Evolutionary conservation across 2,329 filamentous ascomycete genomes (phyloP), one percentile per base, ranked within the genome.

Genomic region (Neonectria sp.): DNA sequence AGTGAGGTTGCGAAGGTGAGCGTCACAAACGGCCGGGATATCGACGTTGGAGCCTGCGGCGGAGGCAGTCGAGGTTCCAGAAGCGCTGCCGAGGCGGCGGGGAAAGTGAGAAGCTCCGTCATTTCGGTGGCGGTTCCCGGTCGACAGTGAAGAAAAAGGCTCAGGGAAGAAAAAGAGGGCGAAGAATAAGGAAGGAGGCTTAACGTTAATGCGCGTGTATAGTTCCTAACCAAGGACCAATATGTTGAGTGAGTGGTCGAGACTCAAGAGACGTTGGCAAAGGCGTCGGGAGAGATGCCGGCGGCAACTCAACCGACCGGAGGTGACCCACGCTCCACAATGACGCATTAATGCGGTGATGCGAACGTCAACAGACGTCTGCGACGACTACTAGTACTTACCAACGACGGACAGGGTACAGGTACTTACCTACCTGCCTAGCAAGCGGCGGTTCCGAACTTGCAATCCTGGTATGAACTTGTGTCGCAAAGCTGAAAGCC

Each of bases 1-100:
- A 99, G 91, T 4, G 95, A 98, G 7, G 92, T 92, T 25, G 96
- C 95, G 80, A 95, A 98, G 13, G 95, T 98, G 46, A 98, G 86
- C 2, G 95, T 98, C 56, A 94, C 87, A 77, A 88, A 89, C 12
- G 85, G 84, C 11, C 78, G 73, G 2, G 45, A 31, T 6, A 31
- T 35, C 12, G 66, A 46, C 8, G 64, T 31, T 31, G 55, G 40
- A n/a, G 59, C 25, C 2, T 52, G 33, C 2, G 63, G 29, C 8
- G 64, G 66, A 1, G 82, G 81, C 7, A 83, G 75, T 24, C 79
- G 79, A 35, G 76, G 64, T 58, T 82, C 77, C 3, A 83, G 75
- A 17, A 76, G 68, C 3, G 75, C 73, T 9, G 77, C 79, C 8
- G 78, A 76, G 31, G 77, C 66, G 1, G 76, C 55, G 17, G 79